Percentiles rank a stretch among this genome's conserved stretches.
Conservation (phyloP, 371 early-diverging fungal species). For the Rhizopus delemar region DNA sequence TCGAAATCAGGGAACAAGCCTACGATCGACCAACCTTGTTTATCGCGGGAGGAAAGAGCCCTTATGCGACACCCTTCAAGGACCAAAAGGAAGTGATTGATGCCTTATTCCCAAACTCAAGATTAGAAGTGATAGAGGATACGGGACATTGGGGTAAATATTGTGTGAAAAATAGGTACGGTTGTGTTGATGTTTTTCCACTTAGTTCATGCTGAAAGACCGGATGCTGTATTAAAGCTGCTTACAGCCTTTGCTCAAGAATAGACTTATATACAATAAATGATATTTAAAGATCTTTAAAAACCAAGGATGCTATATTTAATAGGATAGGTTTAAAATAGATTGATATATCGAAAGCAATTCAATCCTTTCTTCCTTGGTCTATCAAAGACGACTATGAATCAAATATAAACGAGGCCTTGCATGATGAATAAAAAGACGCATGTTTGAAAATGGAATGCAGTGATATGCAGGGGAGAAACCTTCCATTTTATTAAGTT, state of each 20-base stretch:
- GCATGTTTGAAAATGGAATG: no score
- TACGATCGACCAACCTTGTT: slow-evolving; percentile 73
- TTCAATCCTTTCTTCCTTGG: no score
- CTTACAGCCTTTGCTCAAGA: slow-evolving; percentile 51
- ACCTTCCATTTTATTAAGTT: no score
- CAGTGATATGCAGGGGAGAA: no score
- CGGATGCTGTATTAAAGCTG: slow-evolving; percentile 57
- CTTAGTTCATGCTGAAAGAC: slow-evolving; percentile 83
- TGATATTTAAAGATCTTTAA: no score
- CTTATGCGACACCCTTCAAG: slow-evolving; percentile 58
- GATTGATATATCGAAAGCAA: no score
- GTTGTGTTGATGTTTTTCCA: not conserved
- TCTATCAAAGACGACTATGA: no score
- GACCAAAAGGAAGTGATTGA: slow-evolving; percentile 49
- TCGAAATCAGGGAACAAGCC: slow-evolving; percentile 21
- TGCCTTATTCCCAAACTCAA: slow-evolving; percentile 65
- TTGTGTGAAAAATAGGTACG: no score
- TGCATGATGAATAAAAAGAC: no score
- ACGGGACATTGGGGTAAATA: slow-evolving; percentile 88
- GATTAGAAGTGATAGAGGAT: slow-evolving; percentile 60
- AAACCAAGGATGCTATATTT: no score
- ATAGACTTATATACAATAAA: not conserved
- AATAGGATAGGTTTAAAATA: no score
- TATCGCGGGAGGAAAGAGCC: slow-evolving; percentile 74
- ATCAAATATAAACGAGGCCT: no score